Conservation (phyloP, 2,329 filamentous ascomycete genomes). For the Stemphylium vesicarium region DNA sequence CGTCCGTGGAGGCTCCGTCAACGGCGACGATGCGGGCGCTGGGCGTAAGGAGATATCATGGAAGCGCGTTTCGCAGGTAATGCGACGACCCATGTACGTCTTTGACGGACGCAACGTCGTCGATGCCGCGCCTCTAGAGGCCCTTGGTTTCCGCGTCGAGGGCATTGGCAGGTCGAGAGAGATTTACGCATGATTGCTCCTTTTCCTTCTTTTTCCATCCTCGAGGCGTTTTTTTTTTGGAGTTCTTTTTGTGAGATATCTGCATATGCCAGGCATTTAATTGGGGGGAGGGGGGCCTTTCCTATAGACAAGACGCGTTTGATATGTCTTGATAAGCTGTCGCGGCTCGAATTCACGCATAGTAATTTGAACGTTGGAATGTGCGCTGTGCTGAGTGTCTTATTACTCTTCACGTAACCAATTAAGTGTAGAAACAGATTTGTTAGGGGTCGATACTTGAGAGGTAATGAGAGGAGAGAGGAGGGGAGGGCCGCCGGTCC, state of each 20-base stretch:
- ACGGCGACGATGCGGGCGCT: background rate
- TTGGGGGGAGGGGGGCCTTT: background rate
- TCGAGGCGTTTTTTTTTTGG: too few relatives aligned
- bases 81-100: constrained; percentile 6
- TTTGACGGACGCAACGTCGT: constrained; percentile 7
- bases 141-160: constrained; percentile 5
- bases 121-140: constrained; percentile 3
- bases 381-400: too few relatives aligned
- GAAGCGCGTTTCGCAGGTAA: constrained; percentile 4
- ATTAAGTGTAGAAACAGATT: too few relatives aligned
- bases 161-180: constrained; percentile 1
- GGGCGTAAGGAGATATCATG: constrained; percentile 1
- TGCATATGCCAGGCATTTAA: background rate
- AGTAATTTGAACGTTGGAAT: background rate
- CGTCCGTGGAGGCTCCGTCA: background rate
- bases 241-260: background rate
- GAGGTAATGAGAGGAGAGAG: too few relatives aligned
- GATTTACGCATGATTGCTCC: background rate
- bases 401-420: too few relatives aligned
- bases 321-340: background rate
- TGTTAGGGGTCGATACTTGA: too few relatives aligned
- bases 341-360: background rate
- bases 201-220: background rate
- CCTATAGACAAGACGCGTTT: too few relatives aligned
- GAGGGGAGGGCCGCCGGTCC: too few relatives aligned